Percentiles rank a stretch among this genome's conserved stretches.
These are phyloP conservation scores for Drechslerella stenobrocha DNA, from an alignment of 2,329 filamentous ascomycete species.

Conservation along the genomic window DNA sequence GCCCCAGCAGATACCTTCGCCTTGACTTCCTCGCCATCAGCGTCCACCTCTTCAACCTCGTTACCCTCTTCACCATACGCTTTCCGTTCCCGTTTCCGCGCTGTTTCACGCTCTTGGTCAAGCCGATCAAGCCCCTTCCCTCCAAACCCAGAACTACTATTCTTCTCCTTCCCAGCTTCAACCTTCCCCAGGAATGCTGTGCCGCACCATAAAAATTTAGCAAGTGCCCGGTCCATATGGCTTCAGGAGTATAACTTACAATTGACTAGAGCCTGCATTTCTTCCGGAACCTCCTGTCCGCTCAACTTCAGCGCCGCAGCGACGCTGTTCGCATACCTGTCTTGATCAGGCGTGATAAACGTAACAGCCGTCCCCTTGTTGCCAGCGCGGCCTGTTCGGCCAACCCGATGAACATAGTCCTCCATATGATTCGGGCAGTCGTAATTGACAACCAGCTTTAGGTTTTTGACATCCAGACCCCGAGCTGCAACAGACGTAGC, in stretches of 20 bases:
- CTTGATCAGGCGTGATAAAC: slow-evolving; percentile 87
- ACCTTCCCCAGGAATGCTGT: slow-evolving; percentile 80
- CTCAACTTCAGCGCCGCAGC: slow-evolving; percentile 91
- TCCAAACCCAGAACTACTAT: slow-evolving; percentile 80
- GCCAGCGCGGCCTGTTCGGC: slow-evolving; percentile 91
- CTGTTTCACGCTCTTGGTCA: slow-evolving; percentile 85
- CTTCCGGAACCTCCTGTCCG: slow-evolving; percentile 77
- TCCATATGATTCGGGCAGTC: slow-evolving; percentile 80
- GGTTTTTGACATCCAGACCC: slow-evolving; percentile 99
- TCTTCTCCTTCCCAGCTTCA: slow-evolving; percentile 87
- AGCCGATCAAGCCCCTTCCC: slow-evolving; percentile 91
- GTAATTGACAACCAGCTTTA: slow-evolving; percentile 95
- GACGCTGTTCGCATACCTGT: slow-evolving; percentile 84
- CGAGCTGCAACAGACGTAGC: slow-evolving; percentile 99
- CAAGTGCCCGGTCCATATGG: too few species aligned
- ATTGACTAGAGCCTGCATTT: slow-evolving; percentile 64
- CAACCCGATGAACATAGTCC: slow-evolving; percentile 93
- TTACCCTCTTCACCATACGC: slow-evolving; percentile 86
- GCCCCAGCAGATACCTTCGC: slow-evolving; percentile 54
- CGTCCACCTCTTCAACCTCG: slow-evolving; percentile 71
- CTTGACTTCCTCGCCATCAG: slow-evolving; percentile 55
- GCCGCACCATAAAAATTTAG: too few species aligned
- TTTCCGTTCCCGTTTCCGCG: slow-evolving; percentile 81
- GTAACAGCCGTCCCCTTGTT: slow-evolving; percentile 95
- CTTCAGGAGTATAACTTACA: slow-evolving; percentile 45